Evolutionary conservation across 768 basidiomycete genomes (phyloP).

Genomic region (Psilocybe cyanescens): DNA sequence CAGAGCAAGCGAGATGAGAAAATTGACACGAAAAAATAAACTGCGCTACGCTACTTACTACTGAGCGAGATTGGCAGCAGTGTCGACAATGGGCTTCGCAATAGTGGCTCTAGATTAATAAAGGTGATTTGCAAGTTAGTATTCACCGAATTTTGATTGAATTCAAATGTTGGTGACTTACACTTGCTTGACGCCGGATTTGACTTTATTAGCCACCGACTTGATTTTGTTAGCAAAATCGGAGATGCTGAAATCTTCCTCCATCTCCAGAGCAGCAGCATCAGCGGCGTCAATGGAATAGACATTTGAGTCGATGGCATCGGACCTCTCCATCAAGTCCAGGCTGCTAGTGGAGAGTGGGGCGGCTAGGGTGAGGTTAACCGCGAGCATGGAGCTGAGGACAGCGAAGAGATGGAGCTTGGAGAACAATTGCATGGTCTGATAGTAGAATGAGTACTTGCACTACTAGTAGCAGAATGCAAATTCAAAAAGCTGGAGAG

Average conservation of each 20-base stretch:
- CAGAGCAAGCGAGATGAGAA: neutral
- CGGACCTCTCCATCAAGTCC: neutral
- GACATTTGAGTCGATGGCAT: neutral
- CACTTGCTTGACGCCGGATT: neutral
- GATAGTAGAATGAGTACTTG: neutral
- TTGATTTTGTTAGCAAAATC: neutral
- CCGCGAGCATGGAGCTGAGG: neutral
- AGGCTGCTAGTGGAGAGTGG: neutral
- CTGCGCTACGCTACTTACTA: neutral
- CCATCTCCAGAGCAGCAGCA: neutral
- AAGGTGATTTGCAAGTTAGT: no score
- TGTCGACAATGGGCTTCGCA: slow-evolving; percentile 1
- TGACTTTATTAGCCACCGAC: neutral
- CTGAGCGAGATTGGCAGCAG: neutral
- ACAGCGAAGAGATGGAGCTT: neutral
- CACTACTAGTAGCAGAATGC: neutral
- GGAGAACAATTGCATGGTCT: neutral
- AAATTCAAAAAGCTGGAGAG: neutral
- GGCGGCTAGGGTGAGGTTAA: neutral
- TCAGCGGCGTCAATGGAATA: neutral
- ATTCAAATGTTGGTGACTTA: neutral
- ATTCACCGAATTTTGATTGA: no score
- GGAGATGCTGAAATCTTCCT: slow-evolving; percentile 1
- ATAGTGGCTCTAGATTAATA: neutral
- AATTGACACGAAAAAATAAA: no score